Conservation (phyloP, 1,139 yeast genomes). For the Suhomyces bokatorum region DNA sequence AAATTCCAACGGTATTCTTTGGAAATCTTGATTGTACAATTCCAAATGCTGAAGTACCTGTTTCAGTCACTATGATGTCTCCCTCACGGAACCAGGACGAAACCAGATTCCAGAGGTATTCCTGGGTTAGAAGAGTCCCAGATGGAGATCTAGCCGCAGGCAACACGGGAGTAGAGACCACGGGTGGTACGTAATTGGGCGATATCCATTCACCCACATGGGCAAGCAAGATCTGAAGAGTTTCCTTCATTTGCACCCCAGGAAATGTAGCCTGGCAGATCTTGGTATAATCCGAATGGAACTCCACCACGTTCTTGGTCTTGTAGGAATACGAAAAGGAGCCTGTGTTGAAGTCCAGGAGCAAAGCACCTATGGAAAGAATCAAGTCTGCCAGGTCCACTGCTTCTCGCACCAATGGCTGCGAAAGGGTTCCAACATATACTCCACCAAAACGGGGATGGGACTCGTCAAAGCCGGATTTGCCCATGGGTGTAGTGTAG, state of each 20-base stretch:
- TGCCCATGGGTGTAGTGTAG: constrained; percentile 24
- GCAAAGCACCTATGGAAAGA: constrained; percentile 30
- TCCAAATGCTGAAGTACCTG: constrained; percentile 91
- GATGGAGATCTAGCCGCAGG: constrained; percentile 27
- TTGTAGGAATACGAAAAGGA: constrained; percentile 40
- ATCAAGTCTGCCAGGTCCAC: constrained; percentile 24
- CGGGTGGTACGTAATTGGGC: constrained; percentile 14
- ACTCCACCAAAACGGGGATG: constrained; percentile 23
- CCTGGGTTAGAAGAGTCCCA: constrained; percentile 54
- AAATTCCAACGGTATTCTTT: constrained; percentile 68
- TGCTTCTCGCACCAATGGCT: constrained; percentile 20
- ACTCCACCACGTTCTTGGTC: constrained; percentile 40
- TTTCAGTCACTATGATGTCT: constrained; percentile 79
- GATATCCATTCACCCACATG: constrained; percentile 7
- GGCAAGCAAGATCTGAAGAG: constrained; percentile 19
- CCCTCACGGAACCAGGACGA: constrained; percentile 76
- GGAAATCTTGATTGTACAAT: constrained; percentile 80
- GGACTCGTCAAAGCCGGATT: constrained; percentile 21
- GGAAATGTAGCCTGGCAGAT: constrained; percentile 37
- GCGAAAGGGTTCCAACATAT: constrained; percentile 23
- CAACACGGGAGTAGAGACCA: constrained; percentile 15
- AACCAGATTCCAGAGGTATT: constrained; percentile 79
- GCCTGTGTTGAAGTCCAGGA: constrained; percentile 44
- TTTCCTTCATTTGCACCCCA: constrained; percentile 39
- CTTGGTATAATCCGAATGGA: constrained; percentile 42